Conservation (phyloP, 768 basidiomycete genomes). For the Phaffia australis region DNA sequence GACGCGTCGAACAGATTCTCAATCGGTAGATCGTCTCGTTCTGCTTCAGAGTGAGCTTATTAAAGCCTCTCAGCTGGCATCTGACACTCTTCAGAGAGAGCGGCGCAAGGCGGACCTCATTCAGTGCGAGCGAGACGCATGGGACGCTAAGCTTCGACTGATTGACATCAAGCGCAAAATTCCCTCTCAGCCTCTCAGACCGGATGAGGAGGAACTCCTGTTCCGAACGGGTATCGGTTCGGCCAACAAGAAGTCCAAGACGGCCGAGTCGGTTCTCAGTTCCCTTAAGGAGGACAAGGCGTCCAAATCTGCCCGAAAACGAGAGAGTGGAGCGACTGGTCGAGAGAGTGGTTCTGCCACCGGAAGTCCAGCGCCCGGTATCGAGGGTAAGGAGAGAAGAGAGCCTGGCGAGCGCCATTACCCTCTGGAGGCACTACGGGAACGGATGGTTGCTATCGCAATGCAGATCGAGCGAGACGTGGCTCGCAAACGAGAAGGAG, state of each 20-base stretch:
- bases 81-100: constrained; percentile 60
- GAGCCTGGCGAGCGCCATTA: constrained; percentile 23
- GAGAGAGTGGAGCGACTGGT: constrained; percentile 7
- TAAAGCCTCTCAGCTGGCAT: constrained; percentile 61
- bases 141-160: constrained; percentile 65
- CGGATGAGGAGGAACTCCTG: constrained; percentile 38
- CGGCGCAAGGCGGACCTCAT: constrained; percentile 58
- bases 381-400: constrained; percentile 34
- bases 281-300: constrained; percentile 9
- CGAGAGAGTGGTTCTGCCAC: constrained; percentile 16
- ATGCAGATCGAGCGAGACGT: constrained; percentile 55
- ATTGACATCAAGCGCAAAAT: constrained; percentile 68
- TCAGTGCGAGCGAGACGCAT: constrained; percentile 53
- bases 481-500: constrained; percentile 55
- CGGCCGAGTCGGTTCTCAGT: not conserved
- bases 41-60: constrained; percentile 68
- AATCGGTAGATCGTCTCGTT: constrained; percentile 75
- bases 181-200: constrained; percentile 36
- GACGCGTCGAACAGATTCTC: constrained; percentile 80
- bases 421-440: constrained; percentile 35
- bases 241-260: constrained; percentile 14
- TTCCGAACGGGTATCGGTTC: constrained; percentile 26
- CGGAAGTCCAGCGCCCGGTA: constrained; percentile 16
- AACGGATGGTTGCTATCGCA: constrained; percentile 53
- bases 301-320: constrained; percentile 13